These are phyloP conservation scores for Microascus cirrosus DNA, from an alignment of 2,329 filamentous ascomycete species.

Conservation along the genomic window DNA sequence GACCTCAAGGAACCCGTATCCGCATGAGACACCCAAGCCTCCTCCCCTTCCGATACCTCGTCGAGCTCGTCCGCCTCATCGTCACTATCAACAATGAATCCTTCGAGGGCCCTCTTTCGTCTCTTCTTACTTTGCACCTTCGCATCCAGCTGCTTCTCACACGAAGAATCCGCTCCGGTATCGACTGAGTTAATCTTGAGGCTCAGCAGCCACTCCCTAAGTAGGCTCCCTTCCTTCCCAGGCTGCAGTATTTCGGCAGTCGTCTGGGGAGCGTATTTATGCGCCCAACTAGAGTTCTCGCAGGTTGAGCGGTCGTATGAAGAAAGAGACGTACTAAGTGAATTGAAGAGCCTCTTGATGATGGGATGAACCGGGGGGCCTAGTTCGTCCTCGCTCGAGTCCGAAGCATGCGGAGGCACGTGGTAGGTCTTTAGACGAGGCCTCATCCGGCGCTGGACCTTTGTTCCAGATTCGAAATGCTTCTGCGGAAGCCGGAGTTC, in stretches of 20 bases:
- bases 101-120: slow-evolving; percentile 62
- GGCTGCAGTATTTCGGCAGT: slow-evolving; percentile 66
- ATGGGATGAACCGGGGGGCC: slow-evolving; percentile 38
- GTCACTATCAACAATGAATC: slow-evolving; percentile 69
- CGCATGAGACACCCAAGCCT: slow-evolving; percentile 27
- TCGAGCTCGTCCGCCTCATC: slow-evolving; percentile 62
- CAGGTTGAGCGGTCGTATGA: slow-evolving; percentile 73
- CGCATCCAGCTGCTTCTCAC: slow-evolving; percentile 10
- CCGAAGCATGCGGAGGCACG: slow-evolving; percentile 4
- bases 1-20: slow-evolving; percentile 34
- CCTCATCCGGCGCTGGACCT: slow-evolving; percentile 36
- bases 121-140: slow-evolving; percentile 40
- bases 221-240: slow-evolving; percentile 55
- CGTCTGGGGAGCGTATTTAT: slow-evolving; percentile 70
- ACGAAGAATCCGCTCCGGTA: slow-evolving; percentile 33
- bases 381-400: slow-evolving; percentile 24
- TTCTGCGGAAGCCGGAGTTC: slow-evolving; percentile 43
- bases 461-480: slow-evolving; percentile 46
- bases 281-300: slow-evolving; percentile 62
- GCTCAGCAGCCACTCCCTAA: slow-evolving; percentile 72
- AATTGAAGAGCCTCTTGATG: slow-evolving; percentile 45
- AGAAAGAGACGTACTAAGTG: slow-evolving; percentile 52
- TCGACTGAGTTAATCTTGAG: slow-evolving; percentile 70
- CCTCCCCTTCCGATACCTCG: slow-evolving; percentile 53
- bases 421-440: slow-evolving; percentile 28